A percentile compares a stretch with the other conserved stretches of the same genome.
These are phyloP conservation scores for Malus sieversii DNA, from an alignment of 306 rosid species.

Conservation along the genomic window DNA sequence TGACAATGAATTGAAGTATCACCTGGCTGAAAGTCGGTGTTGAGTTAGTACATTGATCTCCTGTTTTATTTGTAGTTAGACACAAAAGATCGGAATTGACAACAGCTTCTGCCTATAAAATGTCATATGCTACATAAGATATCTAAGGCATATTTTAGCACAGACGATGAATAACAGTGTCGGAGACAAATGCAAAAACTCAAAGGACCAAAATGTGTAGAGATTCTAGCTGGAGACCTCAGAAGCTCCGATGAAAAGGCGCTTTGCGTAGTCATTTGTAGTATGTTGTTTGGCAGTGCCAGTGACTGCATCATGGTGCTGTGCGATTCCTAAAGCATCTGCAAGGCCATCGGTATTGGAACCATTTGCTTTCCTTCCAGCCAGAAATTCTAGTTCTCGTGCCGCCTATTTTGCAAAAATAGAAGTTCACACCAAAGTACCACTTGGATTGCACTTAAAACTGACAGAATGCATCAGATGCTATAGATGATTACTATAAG, in stretches of 20 bases:
- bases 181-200: too few relatives aligned
- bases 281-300: conserved; percentile 70
- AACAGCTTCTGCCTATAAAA: conserved; percentile 57
- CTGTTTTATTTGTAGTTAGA: conserved; percentile 35
- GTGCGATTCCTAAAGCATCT: conserved; percentile 66
- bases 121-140: not conserved
- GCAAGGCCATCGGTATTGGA: conserved; percentile 37
- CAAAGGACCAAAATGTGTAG: not conserved
- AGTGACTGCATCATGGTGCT: conserved; percentile 68
- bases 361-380: conserved; percentile 29
- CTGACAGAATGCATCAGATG: not conserved
- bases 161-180: too few relatives aligned
- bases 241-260: conserved; percentile 65
- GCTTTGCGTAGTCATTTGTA: conserved; percentile 70
- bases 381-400: conserved; percentile 52
- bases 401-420: conserved; percentile 29
- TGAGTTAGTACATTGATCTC: conserved; percentile 12
- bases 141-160: not conserved
- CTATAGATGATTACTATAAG: too few relatives aligned
- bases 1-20: not conserved
- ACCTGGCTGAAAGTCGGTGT: conserved; percentile 48
- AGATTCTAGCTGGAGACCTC: conserved; percentile 33
- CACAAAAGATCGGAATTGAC: conserved; percentile 59
- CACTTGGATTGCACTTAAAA: not conserved
- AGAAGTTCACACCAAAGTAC: too few relatives aligned